A percentile compares a stretch with the other conserved stretches of the same genome.
Conservation (phyloP, 768 basidiomycete species). For the Gymnopilus junonius region DNA sequence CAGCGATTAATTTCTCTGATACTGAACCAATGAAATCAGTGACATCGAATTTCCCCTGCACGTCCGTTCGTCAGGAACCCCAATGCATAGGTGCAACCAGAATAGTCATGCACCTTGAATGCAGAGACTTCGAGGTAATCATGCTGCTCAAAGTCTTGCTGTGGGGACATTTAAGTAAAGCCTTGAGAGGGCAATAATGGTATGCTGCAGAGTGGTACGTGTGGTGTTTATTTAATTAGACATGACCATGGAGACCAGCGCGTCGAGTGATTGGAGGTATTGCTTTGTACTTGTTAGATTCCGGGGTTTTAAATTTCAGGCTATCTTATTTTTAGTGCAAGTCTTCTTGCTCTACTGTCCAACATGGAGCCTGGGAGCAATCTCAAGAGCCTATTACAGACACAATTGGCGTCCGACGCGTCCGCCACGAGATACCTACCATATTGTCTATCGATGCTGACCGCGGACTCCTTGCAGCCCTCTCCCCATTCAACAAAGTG, state of each 20-base stretch:
- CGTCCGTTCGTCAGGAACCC: not conserved
- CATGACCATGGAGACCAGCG: not conserved
- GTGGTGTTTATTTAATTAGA: no score
- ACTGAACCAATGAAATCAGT: slow-evolving; percentile 87
- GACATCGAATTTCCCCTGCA: slow-evolving; percentile 87
- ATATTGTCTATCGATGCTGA: slow-evolving; percentile 60
- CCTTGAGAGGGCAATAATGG: slow-evolving; percentile 17
- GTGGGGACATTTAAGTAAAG: slow-evolving; percentile 4
- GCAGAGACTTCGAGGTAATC: slow-evolving; percentile 55
- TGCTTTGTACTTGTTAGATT: slow-evolving; percentile 24
- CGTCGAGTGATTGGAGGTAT: not conserved
- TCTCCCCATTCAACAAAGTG: slow-evolving; percentile 78
- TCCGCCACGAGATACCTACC: slow-evolving; percentile 63
- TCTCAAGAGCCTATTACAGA: slow-evolving; percentile 67
- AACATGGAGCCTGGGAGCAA: slow-evolving; percentile 55
- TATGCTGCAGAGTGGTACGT: not conserved
- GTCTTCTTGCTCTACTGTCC: not conserved
- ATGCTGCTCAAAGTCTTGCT: slow-evolving; percentile 39
- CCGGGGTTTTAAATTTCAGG: slow-evolving; percentile 12
- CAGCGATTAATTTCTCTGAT: slow-evolving; percentile 86
- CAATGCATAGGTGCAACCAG: not conserved
- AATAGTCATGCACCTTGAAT: slow-evolving; percentile 53
- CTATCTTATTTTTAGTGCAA: slow-evolving; percentile 9
- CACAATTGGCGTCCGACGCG: slow-evolving; percentile 72
- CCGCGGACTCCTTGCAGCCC: slow-evolving; percentile 53